These are phyloP conservation scores for Agaricus bisporus DNA, from an alignment of 768 basidiomycete genomes.

Conservation along the genomic window DNA sequence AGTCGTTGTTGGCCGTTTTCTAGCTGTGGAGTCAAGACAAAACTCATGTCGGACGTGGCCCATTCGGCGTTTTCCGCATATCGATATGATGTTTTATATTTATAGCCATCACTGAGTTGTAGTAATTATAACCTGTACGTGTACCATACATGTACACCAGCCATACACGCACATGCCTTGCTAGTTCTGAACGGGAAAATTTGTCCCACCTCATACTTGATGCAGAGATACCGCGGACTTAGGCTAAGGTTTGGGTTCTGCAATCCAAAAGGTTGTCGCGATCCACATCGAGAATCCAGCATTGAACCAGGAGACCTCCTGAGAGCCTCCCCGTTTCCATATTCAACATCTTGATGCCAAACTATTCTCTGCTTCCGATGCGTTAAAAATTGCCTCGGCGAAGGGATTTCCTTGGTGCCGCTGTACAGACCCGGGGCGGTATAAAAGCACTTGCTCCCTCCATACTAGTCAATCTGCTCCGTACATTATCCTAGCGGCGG, in stretches of 20 bases:
- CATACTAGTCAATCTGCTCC: neutral
- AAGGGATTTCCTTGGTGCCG: neutral
- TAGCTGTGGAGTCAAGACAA: neutral
- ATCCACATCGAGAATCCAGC: constrained; percentile 19
- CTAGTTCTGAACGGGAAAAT: neutral
- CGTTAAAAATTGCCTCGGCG: neutral
- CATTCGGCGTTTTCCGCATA: constrained; percentile 4
- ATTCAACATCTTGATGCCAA: neutral
- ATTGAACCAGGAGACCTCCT: neutral
- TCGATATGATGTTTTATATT: neutral
- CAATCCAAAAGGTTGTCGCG: constrained; percentile 14
- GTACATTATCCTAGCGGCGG: neutral
- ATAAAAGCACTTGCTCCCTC: constrained; percentile 9
- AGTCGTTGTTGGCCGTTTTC: neutral
- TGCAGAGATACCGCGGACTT: constrained; percentile 10
- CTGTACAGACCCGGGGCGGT: constrained; percentile 3
- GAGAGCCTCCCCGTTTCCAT: neutral
- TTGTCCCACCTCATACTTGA: neutral
- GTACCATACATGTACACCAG: too few relatives aligned
- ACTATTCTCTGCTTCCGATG: neutral
- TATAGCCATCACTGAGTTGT: too few relatives aligned
- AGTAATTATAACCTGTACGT: too few relatives aligned
- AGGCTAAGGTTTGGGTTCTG: constrained; percentile 2
- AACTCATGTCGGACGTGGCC: neutral
- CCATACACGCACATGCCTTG: neutral